Evolutionary conservation across 352 stramenopile species (phyloP), one percentile per base, ranked within the genome.

Genomic region (Globisporangium spiculum): DNA sequence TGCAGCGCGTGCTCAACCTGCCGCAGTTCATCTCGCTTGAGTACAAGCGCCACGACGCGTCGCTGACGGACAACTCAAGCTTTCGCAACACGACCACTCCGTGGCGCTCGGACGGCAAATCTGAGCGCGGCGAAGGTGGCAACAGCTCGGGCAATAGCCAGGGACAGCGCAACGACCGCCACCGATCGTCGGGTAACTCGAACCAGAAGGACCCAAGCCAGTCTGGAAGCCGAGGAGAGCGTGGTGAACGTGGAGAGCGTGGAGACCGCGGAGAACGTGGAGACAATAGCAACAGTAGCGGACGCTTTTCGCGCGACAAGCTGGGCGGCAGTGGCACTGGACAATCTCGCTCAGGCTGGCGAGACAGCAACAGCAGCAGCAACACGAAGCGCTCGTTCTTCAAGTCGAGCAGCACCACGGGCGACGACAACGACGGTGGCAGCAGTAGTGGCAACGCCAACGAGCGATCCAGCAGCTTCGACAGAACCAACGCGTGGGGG

Each of bases 41-140:
- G 77, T 98, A 98, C 77, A 96, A 96, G 75, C 87, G 88, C 63
- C 93, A 98, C 65, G 90, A 97, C 60, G 88, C 75, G 52, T 94
- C 87, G 62, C 63, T 96, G 59, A 93, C 77, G 58, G 88, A 96
- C 65, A 93, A 90, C 72, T 91, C 79, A 32, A 89, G 80, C 59
- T 90, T 90, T 46, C 85, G 87, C 52, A 93, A 89, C 71, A 92
- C 84, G 73, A 96, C 86, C 27, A 62, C 41, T 16, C 71, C 89
- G 46, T 96, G 81, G 84, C 82, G 86, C 27, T 81, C 80, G 52
- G 84, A 66, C 22, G 62, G 63, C 69, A 75, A 30, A 90, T 89
- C 65, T 78, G 91, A 63, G 72, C 27, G 36, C 20, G 55, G 32
- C 7, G 61, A 67, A 6, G 46, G 62, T 12, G 32, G 85, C 66